Evolutionary conservation across 768 basidiomycete genomes (phyloP).

Genomic region (Mrakia blollopis): DNA sequence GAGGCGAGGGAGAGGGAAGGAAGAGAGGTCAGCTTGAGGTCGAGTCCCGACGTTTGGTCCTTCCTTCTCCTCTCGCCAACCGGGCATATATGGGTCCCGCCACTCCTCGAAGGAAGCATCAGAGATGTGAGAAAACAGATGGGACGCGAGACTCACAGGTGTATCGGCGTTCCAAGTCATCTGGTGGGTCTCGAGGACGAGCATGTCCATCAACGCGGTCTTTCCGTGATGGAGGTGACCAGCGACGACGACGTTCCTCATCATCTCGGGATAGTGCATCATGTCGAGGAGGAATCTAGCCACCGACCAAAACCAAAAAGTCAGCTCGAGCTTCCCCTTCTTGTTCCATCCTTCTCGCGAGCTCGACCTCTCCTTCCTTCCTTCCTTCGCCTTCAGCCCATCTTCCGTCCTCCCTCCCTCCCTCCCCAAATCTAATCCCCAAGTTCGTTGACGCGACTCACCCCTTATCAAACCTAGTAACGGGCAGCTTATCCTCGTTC

Average conservation of each 20-base stretch:
- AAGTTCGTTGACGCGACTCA: slow-evolving; percentile 48
- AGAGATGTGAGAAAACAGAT: neutral
- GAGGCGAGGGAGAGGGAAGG: neutral
- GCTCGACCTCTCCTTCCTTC: neutral
- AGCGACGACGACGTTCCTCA: slow-evolving; percentile 91
- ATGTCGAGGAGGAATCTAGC: slow-evolving; percentile 83
- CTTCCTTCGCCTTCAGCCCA: no score
- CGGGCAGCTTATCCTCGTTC: slow-evolving; percentile 72
- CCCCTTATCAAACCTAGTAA: slow-evolving; percentile 97
- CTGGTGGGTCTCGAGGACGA: slow-evolving; percentile 94
- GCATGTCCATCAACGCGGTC: slow-evolving; percentile 93
- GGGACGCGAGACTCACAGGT: slow-evolving; percentile 54
- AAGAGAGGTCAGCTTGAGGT: slow-evolving; percentile 3
- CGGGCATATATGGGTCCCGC: neutral
- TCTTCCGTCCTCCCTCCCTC: neutral
- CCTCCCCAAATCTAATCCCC: no score
- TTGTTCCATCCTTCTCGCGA: neutral
- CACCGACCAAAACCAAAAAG: neutral
- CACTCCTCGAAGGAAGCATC: neutral
- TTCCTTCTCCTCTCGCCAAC: neutral
- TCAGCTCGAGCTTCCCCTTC: neutral
- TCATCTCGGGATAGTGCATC: slow-evolving; percentile 85
- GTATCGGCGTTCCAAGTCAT: slow-evolving; percentile 87
- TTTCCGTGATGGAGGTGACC: slow-evolving; percentile 98
- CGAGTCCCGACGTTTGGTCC: no score